Conservation (phyloP, 208 protist species). For the Leptomonas pyrrhocoris region DNA sequence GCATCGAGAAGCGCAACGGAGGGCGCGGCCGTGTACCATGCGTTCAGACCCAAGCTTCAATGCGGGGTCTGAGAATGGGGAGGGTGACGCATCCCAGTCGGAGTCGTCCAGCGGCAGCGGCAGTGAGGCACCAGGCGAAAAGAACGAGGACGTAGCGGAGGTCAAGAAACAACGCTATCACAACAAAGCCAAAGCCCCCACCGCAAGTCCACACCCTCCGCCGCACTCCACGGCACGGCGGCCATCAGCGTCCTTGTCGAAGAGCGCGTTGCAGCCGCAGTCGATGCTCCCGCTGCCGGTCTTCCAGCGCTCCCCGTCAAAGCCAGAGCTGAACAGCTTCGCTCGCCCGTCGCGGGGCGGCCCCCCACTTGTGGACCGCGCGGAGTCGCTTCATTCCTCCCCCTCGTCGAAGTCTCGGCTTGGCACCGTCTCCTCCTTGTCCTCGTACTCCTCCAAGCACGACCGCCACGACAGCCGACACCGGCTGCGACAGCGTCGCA, state of each 20-base stretch:
- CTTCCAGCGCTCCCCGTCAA: neutral
- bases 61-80: neutral
- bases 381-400: neutral
- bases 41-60: neutral
- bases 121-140: neutral
- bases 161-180: neutral
- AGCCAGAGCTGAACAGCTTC: neutral
- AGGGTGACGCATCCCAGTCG: neutral
- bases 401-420: neutral
- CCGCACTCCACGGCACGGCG: neutral
- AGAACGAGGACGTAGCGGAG: neutral
- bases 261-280: neutral
- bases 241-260: neutral
- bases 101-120: neutral
- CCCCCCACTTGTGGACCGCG: neutral
- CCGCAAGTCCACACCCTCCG: neutral
- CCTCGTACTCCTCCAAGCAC: neutral
- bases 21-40: neutral
- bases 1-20: neutral
- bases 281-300: neutral
- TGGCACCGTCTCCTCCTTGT: neutral
- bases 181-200: too few species aligned
- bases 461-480: constrained; percentile 3
- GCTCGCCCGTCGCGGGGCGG: neutral
- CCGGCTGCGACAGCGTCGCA: neutral